Evolutionary conservation across 2,329 filamentous ascomycete genomes (phyloP).

Genomic region (Bipolaris oryzae): DNA sequence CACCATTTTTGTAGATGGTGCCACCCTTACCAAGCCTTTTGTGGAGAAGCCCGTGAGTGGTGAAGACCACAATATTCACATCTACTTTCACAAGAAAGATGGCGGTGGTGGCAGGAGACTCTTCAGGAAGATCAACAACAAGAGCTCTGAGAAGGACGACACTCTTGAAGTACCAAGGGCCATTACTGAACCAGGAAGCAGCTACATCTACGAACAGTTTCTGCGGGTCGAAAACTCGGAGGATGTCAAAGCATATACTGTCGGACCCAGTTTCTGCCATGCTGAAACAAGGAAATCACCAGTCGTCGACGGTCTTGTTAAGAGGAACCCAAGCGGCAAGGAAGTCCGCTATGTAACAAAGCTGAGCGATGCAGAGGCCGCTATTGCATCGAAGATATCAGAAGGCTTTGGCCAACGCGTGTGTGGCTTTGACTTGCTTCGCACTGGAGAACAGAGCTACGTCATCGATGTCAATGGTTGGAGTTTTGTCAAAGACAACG

Average conservation of each 20-base stretch:
- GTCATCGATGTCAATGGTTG: slow-evolving; percentile 99
- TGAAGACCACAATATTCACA: slow-evolving; percentile 98
- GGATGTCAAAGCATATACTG: slow-evolving; percentile 98
- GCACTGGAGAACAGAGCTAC: slow-evolving; percentile 87
- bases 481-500: slow-evolving; percentile 99
- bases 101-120: slow-evolving; percentile 89
- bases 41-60: slow-evolving; percentile 98
- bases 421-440: slow-evolving; percentile 92
- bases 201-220: slow-evolving; percentile 97
- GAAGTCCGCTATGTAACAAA: slow-evolving; percentile 94
- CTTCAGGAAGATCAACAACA: slow-evolving; percentile 98
- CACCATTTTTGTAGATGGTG: slow-evolving; percentile 84
- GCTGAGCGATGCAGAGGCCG: slow-evolving; percentile 77
- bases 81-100: slow-evolving; percentile 88
- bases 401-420: slow-evolving; percentile 92
- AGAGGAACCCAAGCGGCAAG: slow-evolving; percentile 95
- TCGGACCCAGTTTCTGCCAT: slow-evolving; percentile 90
- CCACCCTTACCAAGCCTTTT: slow-evolving; percentile 84
- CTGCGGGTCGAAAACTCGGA: slow-evolving; percentile 96
- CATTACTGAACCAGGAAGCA: slow-evolving; percentile 78
- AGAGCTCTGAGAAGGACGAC: slow-evolving; percentile 92
- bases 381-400: slow-evolving; percentile 88
- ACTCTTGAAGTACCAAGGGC: slow-evolving; percentile 77
- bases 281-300: slow-evolving; percentile 97
- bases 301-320: slow-evolving; percentile 93